These are phyloP conservation scores for Croton setiger DNA, from an alignment of 441 rosid genomes.

Conservation along the genomic window DNA sequence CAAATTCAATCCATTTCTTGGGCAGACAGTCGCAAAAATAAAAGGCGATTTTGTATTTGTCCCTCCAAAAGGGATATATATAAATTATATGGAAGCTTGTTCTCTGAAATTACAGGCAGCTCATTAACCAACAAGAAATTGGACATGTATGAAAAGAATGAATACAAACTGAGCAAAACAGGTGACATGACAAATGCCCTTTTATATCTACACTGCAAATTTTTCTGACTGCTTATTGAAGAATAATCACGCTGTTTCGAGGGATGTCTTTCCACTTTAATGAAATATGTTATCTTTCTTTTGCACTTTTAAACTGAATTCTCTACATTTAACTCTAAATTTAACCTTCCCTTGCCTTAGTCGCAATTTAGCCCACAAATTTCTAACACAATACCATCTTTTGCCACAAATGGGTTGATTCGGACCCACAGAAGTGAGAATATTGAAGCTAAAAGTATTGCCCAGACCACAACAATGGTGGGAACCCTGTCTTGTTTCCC, in stretches of 20 bases:
- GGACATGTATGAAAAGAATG: slow-evolving; percentile 26
- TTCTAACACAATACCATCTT: slow-evolving; percentile 68
- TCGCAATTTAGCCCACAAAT: slow-evolving; percentile 76
- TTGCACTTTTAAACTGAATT: slow-evolving; percentile 12
- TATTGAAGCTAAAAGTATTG: slow-evolving; percentile 83
- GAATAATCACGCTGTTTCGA: slow-evolving; percentile 8
- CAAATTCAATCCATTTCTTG: background rate
- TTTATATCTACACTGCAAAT: slow-evolving; percentile 33
- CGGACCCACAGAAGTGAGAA: slow-evolving; percentile 88
- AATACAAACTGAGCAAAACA: slow-evolving; percentile 20
- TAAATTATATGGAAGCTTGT: slow-evolving; percentile 16
- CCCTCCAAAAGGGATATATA: slow-evolving; percentile 15
- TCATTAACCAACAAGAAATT: slow-evolving; percentile 19
- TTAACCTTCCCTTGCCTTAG: slow-evolving; percentile 28
- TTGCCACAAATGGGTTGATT: slow-evolving; percentile 70
- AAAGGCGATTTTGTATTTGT: background rate
- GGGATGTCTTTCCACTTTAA: slow-evolving; percentile 17
- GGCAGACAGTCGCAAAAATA: background rate
- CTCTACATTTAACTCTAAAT: slow-evolving; percentile 22
- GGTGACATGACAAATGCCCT: slow-evolving; percentile 15
- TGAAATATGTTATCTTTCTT: slow-evolving; percentile 7
- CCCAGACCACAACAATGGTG: slow-evolving; percentile 86
- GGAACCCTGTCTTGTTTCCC: slow-evolving; percentile 87
- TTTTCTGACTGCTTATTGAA: slow-evolving; percentile 16
- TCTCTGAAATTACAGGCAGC: slow-evolving; percentile 18